Conservation (phyloP, 2,329 filamentous ascomycete genomes). For the Alternaria atra region DNA sequence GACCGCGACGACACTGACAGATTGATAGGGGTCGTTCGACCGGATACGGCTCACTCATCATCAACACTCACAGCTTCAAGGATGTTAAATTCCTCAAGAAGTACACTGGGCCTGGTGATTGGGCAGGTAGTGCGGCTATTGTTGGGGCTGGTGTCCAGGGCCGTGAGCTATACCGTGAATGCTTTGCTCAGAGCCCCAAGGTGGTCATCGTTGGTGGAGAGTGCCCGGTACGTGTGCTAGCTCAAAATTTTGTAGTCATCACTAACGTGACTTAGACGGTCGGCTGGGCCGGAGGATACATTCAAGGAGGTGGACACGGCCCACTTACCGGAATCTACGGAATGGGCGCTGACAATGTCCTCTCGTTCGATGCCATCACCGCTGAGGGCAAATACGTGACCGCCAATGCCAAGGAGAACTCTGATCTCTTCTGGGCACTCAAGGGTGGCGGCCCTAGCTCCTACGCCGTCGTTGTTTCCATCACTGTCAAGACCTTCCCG, state of each 20-base stretch:
- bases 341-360: constrained; percentile 50
- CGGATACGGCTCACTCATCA: constrained; percentile 44
- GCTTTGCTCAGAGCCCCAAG: constrained; percentile 41
- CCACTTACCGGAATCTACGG: constrained; percentile 51
- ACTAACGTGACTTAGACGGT: constrained; percentile 40
- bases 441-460: constrained; percentile 46
- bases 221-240: constrained; percentile 38
- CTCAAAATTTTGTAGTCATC: not conserved
- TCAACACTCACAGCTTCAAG: constrained; percentile 52
- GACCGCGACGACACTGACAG: constrained; percentile 4
- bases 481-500: constrained; percentile 48
- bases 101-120: constrained; percentile 45
- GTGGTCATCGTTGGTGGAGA: constrained; percentile 50
- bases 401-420: constrained; percentile 42
- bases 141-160: constrained; percentile 50
- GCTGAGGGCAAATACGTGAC: constrained; percentile 48
- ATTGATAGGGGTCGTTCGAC: constrained; percentile 42
- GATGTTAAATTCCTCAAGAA: constrained; percentile 39
- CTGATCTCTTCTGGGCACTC: constrained; percentile 51
- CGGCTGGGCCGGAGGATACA: constrained; percentile 54
- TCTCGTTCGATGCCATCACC: constrained; percentile 52
- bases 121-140: constrained; percentile 42
- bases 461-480: constrained; percentile 42
- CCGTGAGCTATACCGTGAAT: constrained; percentile 43
- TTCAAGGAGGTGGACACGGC: constrained; percentile 56